Evolutionary conservation across 345 rosid genomes (phyloP).

Genomic region (Brassica carinata): DNA sequence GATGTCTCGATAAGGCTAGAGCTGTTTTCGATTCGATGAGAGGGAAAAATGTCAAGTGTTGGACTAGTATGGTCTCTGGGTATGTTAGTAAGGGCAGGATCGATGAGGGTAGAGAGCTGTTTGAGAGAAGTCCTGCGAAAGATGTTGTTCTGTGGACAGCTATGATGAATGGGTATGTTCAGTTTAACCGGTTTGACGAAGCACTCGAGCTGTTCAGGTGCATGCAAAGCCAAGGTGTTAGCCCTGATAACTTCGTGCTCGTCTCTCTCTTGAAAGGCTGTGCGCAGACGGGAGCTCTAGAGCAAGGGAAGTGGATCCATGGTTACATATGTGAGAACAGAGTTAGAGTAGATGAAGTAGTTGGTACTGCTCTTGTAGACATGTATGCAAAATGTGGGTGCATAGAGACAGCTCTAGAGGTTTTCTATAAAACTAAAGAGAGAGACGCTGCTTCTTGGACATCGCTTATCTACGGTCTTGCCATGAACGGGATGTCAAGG

Average conservation of each 20-base stretch:
- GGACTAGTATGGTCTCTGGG: conserved; percentile 76
- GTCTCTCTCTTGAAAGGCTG: conserved; percentile 80
- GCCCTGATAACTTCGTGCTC: conserved; percentile 62
- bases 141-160: conserved; percentile 87
- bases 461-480: conserved; percentile 70
- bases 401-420: conserved; percentile 58
- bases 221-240: conserved; percentile 57
- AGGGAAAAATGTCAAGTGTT: conserved; percentile 61
- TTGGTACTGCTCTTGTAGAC: conserved; percentile 75
- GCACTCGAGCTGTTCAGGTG: conserved; percentile 57
- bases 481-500: conserved; percentile 61
- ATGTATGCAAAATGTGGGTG: conserved; percentile 82
- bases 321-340: conserved; percentile 54
- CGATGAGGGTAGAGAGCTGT: conserved; percentile 64
- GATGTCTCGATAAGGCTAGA: conserved; percentile 55
- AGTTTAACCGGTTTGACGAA: conserved; percentile 59
- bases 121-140: conserved; percentile 64
- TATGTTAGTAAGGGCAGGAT: conserved; percentile 55
- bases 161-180: conserved; percentile 84
- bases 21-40: conserved; percentile 52
- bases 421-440: conserved; percentile 51
- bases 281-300: conserved; percentile 71
- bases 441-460: conserved; percentile 76
- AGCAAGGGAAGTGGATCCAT: conserved; percentile 87
- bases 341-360: conserved; percentile 52